Evolutionary conservation across 176 grass and related monocot genomes (phyloP).

Genomic region (Oryza glumipatula): DNA sequence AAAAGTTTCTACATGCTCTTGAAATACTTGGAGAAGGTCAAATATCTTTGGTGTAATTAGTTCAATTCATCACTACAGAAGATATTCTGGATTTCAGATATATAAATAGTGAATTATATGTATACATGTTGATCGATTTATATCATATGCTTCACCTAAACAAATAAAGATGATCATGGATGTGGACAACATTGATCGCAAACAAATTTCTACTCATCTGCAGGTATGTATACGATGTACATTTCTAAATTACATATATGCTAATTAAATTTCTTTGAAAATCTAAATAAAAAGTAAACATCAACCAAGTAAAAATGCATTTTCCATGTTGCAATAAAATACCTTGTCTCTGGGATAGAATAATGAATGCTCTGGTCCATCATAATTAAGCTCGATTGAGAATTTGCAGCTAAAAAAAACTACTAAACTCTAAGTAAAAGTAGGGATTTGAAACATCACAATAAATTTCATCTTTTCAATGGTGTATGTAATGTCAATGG

Average conservation of each 20-base stretch:
- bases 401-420: no score
- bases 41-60: neutral
- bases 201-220: constrained; percentile 43
- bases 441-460: no score
- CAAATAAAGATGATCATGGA: constrained; percentile 38
- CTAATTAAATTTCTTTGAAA: neutral
- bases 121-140: neutral
- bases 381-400: neutral
- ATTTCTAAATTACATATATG: neutral
- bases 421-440: no score
- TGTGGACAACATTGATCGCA: neutral
- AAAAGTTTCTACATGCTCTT: constrained; percentile 34
- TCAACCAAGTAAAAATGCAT: neutral
- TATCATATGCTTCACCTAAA: constrained; percentile 31
- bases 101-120: neutral
- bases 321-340: neutral
- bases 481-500: no score
- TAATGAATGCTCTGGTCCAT: neutral
- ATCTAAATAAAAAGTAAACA: neutral
- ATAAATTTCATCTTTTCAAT: no score
- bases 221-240: constrained; percentile 13
- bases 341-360: neutral
- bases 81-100: neutral
- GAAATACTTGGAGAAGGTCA: constrained; percentile 44
- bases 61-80: neutral